These are phyloP conservation scores for Royoungia palumana DNA, from an alignment of 768 basidiomycete genomes.

Conservation along the genomic window DNA sequence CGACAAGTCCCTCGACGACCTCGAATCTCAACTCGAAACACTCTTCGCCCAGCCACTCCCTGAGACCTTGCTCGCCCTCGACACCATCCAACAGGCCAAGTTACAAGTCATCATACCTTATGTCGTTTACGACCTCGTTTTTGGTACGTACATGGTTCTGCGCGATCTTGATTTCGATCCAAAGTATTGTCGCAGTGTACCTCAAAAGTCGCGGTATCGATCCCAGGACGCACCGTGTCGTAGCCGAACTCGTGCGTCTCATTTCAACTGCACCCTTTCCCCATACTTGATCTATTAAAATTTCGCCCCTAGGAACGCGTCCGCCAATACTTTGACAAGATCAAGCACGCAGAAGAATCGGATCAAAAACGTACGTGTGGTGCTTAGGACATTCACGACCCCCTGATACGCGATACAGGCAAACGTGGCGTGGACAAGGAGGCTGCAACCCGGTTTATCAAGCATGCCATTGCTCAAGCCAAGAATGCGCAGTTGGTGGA, in stretches of 20 bases:
- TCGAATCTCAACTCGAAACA: conserved; percentile 65
- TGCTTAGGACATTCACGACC: not conserved
- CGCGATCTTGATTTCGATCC: not conserved
- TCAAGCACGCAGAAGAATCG: conserved; percentile 69
- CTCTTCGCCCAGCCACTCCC: conserved; percentile 65
- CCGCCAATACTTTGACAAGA: conserved; percentile 79
- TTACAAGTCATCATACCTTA: conserved; percentile 79
- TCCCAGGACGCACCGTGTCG: conserved; percentile 72
- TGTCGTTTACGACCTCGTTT: conserved; percentile 79
- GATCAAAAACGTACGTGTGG: conserved; percentile 38
- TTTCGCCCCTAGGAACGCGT: conserved; percentile 56
- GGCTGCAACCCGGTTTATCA: conserved; percentile 81
- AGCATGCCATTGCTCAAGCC: conserved; percentile 71
- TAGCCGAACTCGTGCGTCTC: conserved; percentile 48
- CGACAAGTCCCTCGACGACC: conserved; percentile 57
- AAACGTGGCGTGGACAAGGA: conserved; percentile 63
- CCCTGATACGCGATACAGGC: conserved; percentile 26
- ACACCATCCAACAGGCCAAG: conserved; percentile 78
- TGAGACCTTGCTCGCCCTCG: conserved; percentile 60
- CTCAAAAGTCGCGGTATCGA: conserved; percentile 78
- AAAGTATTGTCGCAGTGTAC: conserved; percentile 52
- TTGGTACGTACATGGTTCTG: conserved; percentile 50
- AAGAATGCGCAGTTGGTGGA: conserved; percentile 35
- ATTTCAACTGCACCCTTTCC: not conserved
- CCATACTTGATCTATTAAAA: not conserved